These are phyloP conservation scores for Cryptosporidium ryanae DNA, from an alignment of 169 alveolate species.

Conservation along the genomic window DNA sequence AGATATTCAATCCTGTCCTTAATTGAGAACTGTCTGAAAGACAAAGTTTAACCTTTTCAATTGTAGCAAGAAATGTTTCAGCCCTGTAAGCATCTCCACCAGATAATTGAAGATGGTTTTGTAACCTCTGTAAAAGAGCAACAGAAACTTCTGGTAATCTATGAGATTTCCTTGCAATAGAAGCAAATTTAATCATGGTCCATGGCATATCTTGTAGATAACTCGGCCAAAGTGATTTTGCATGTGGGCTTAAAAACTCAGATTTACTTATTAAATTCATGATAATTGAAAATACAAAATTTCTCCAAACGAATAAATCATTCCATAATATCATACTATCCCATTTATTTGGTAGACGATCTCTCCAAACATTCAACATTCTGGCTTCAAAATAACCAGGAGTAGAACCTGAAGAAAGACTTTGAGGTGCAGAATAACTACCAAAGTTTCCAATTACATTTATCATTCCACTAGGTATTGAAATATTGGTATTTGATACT, in stretches of 20 bases:
- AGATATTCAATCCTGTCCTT: slow-evolving; percentile 64
- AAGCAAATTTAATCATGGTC: slow-evolving; percentile 82
- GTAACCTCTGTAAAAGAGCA: slow-evolving; percentile 80
- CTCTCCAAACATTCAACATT: slow-evolving; percentile 79
- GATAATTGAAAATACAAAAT: slow-evolving; percentile 77
- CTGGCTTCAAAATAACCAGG: slow-evolving; percentile 75
- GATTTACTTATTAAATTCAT: slow-evolving; percentile 58
- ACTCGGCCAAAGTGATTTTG: slow-evolving; percentile 74
- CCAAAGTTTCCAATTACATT: slow-evolving; percentile 17
- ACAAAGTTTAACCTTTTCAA: slow-evolving; percentile 70
- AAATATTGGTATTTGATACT: neutral
- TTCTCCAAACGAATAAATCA: slow-evolving; percentile 80
- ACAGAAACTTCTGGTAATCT: slow-evolving; percentile 81
- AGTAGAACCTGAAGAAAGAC: neutral
- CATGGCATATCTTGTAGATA: slow-evolving; percentile 81
- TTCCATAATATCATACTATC: slow-evolving; percentile 81
- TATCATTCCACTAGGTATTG: neutral
- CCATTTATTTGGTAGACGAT: slow-evolving; percentile 77
- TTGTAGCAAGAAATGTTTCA: slow-evolving; percentile 66
- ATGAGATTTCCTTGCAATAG: slow-evolving; percentile 81
- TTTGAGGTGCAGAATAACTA: slow-evolving; percentile 3
- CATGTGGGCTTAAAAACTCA: slow-evolving; percentile 62
- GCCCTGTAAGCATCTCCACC: slow-evolving; percentile 75
- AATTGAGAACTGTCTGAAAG: slow-evolving; percentile 57
- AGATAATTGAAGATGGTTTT: slow-evolving; percentile 72